Base-by-base conservation (phyloP, 2,329 filamentous ascomycete genomes). In the Xylariaceae sp. region DNA sequence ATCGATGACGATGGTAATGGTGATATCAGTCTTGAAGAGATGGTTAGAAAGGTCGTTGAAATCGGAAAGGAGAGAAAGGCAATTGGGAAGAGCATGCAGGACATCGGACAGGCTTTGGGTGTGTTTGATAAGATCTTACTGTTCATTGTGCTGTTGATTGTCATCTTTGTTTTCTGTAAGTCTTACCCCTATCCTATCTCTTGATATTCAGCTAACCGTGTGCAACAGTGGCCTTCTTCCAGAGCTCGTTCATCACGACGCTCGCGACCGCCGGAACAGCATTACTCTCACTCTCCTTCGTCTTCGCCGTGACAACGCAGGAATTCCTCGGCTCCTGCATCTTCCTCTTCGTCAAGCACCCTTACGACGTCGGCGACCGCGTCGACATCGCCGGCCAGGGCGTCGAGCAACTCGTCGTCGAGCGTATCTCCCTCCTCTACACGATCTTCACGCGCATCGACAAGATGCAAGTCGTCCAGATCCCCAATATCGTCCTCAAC, bases 251-350 rank as follows among this genome's bases (percentile, higher is more conserved):
- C 70, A 84, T 90, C 56, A 89, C 88, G 2, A 95, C 91, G 4
- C 82, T 97, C 45, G 88, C 92, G 3, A 96, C 92, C 8, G 91
- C 92, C 53, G 93, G 93, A 64, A 97, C 94, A 1, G 88, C 94
- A 0, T 82, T 99, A 48, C 85, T 99, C 8, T 97, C 93, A 4
- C 79, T 97, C n/a, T 97, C 93, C 3, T 99, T 99, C 77, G 88
- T 97, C 67, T 97, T 99, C 74, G 88, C 92, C 23, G 88, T 88
- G 58, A 97, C 92, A 1, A 88, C 88, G 2, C 92, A 97, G 75
- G 94, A 99, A 74, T 89, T 99, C 64, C 84, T 99, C n/a, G 93
- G 93, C 70, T 97, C 92, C 44, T 97, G 93, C 78, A 96, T 99
- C 70, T 99, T 99, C 79, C 79, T 99, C 1, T 99, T 99, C 70